Evolutionary conservation across 1,284 basidiomycete genomes (phyloP), one percentile per base, ranked within the genome.

Genomic region (Tausonia pullulans): DNA sequence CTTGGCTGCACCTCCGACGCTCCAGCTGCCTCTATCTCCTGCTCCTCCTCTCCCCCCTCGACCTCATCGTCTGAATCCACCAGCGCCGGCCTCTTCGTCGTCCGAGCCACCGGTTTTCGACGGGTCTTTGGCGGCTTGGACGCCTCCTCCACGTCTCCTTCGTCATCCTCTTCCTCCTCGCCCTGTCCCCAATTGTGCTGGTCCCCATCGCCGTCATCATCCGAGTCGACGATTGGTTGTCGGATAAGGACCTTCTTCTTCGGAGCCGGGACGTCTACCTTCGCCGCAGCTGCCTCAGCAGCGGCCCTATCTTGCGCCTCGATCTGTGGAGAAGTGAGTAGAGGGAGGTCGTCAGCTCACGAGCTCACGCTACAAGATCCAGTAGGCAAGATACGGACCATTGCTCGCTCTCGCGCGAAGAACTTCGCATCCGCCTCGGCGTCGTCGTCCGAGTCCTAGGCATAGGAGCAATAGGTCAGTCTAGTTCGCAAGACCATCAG

Each of bases 31-130:
- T 27, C 27, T 27, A 27, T 27, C 27, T 27, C 27, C 27, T 39
- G 89, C 86, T 67, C 86, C 96, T 74, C 9, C 54, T 57, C 27
- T 43, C 43, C 55, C 14, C 44, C 43, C n/a, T 44, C 40, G n/a
- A 46, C 49, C 8, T 63, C 61, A 27, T 62, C 61, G 10, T 63
- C 61, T 13, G 61, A 63, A 14, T 57, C 45, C 3, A 63, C 40
- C 45, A 63, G 11, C 7, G 43, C 46, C 14, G 27, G 13, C 41
- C 49, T 53, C 55, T 63, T 63, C 16, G 45, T 50, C 58, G 48
- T 59, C 16, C 5, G 27, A 13, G 49, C 16, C 53, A 11, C 16
- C 53, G 39, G 14, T 40, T 40, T 55, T 27, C 53, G 39, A 6
- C 13, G 6, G 39, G 39, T 14, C 39, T 10, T n/a, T 43, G 54